A percentile compares a stretch with the other conserved stretches of the same genome.
Conservation (phyloP, 208 protist genomes). For the Leishmania aethiopica region DNA sequence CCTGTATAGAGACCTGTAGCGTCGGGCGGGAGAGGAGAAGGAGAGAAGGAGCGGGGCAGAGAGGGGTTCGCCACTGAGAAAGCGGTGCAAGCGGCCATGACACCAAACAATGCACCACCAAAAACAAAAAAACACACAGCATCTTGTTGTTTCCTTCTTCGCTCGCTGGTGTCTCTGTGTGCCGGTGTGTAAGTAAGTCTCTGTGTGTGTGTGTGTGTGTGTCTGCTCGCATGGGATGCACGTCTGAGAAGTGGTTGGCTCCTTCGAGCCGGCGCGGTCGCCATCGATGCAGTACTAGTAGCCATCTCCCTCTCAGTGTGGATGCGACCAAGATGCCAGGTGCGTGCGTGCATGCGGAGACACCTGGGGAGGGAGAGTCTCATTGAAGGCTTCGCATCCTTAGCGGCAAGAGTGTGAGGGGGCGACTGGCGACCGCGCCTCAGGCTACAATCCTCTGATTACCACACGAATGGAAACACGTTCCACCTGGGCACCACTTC, state of each 20-base stretch:
- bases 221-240: neutral
- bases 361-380: neutral
- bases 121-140: neutral
- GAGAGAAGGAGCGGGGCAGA: neutral
- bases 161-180: neutral
- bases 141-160: neutral
- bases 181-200: too few relatives aligned
- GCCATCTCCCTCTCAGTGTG: neutral
- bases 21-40: neutral
- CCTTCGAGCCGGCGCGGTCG: neutral
- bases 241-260: neutral
- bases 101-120: neutral
- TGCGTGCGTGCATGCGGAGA: neutral
- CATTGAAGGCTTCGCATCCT: neutral
- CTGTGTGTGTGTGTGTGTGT: neutral
- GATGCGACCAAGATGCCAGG: neutral
- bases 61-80: neutral
- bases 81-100: neutral
- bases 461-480: constrained; percentile 46
- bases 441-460: neutral
- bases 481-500: constrained; percentile 48
- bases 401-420: neutral
- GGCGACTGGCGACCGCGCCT: neutral
- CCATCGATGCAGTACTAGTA: neutral
- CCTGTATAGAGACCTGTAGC: neutral